These are phyloP conservation scores for Asclepias syriaca DNA, from an alignment of 257 asterid species.

Conservation along the genomic window DNA sequence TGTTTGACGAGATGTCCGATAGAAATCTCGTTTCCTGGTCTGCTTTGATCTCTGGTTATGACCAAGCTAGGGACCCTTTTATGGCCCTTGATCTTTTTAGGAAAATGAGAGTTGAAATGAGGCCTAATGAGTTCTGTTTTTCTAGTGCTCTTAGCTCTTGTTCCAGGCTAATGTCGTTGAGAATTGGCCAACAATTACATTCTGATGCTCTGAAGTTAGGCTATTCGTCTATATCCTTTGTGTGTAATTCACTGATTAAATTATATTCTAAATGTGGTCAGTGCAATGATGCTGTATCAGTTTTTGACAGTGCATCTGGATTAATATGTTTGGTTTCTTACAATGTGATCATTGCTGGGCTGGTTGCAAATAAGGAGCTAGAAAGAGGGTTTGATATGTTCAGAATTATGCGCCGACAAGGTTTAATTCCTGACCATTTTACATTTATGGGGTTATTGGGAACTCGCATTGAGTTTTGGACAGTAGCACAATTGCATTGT, in stretches of 20 bases:
- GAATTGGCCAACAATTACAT: constrained; percentile 61
- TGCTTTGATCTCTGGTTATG: constrained; percentile 62
- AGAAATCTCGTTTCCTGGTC: constrained; percentile 69
- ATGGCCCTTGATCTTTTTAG: constrained; percentile 39
- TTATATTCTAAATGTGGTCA: constrained; percentile 66
- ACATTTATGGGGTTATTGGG: constrained; percentile 64
- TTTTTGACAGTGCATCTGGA: constrained; percentile 29
- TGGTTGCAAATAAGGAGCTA: constrained; percentile 45
- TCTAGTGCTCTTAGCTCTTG: constrained; percentile 68
- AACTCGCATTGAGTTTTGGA: constrained; percentile 31
- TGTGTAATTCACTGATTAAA: constrained; percentile 53
- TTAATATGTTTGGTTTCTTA: constrained; percentile 41
- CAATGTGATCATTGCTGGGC: constrained; percentile 52
- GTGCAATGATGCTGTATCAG: constrained; percentile 42
- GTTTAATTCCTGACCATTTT: constrained; percentile 63
- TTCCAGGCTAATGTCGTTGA: constrained; percentile 37
- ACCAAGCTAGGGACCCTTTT: constrained; percentile 37
- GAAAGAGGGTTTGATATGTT: constrained; percentile 54
- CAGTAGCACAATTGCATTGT: constrained; percentile 53
- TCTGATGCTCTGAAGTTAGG: constrained; percentile 48
- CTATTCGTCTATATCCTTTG: constrained; percentile 40
- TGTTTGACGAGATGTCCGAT: constrained; percentile 56
- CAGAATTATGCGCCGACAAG: constrained; percentile 35
- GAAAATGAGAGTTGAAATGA: constrained; percentile 34
- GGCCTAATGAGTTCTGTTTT: constrained; percentile 55